These are phyloP conservation scores for Lachancea cidri DNA, from an alignment of 805 yeast species.

Conservation along the genomic window DNA sequence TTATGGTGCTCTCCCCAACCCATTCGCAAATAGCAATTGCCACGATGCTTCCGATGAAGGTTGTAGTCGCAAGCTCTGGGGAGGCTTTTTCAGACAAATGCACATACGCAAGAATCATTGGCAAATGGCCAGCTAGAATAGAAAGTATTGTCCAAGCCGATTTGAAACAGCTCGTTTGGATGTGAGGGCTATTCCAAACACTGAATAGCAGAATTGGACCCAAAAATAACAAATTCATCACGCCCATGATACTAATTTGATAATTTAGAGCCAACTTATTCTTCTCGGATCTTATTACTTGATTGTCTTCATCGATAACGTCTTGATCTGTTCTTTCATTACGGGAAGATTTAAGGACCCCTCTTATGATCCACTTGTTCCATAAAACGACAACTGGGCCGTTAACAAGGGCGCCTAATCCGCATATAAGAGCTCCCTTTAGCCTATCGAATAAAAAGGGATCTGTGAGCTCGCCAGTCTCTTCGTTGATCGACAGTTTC, in stretches of 20 bases:
- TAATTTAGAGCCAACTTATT: slow-evolving; percentile 9
- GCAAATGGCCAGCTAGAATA: slow-evolving; percentile 19
- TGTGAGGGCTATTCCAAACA: not conserved
- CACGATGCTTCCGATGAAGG: slow-evolving; percentile 25
- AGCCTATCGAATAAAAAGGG: slow-evolving; percentile 34
- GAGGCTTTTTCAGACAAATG: slow-evolving; percentile 21
- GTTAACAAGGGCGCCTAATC: slow-evolving; percentile 27
- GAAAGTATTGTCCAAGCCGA: slow-evolving; percentile 5
- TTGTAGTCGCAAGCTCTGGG: slow-evolving; percentile 28
- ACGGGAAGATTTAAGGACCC: not conserved
- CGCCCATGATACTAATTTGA: slow-evolving; percentile 19
- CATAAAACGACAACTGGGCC: slow-evolving; percentile 32
- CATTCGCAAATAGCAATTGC: slow-evolving; percentile 29
- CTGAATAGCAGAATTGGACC: slow-evolving; percentile 3
- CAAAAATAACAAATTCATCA: slow-evolving; percentile 10
- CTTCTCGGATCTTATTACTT: slow-evolving; percentile 5
- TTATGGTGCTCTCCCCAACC: slow-evolving; percentile 25
- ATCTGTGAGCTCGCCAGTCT: slow-evolving; percentile 32
- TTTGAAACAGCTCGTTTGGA: not conserved
- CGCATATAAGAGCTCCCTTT: slow-evolving; percentile 31
- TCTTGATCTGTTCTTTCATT: not conserved
- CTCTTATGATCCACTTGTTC: slow-evolving; percentile 24
- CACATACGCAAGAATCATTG: slow-evolving; percentile 22
- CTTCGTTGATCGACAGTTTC: slow-evolving; percentile 28
- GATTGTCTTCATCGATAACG: not conserved